Conservation (phyloP, 106 monocot species). For the Dioscorea zingiberensis region DNA sequence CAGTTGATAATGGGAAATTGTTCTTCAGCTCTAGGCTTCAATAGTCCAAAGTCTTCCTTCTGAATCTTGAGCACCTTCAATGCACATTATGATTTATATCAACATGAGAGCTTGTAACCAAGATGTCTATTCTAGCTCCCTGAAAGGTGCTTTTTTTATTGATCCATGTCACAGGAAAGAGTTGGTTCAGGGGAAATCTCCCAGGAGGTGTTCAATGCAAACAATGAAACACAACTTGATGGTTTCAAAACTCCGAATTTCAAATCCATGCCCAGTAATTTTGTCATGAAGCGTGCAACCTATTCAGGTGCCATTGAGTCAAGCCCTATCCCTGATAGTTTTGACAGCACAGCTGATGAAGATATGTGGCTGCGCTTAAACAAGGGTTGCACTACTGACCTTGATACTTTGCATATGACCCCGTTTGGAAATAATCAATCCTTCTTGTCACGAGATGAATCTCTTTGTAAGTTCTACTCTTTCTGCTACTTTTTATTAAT, state of each 20-base stretch:
- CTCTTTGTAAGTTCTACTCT: slow-evolving; percentile 25
- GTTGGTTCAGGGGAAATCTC: slow-evolving; percentile 1
- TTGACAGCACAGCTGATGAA: slow-evolving; percentile 43
- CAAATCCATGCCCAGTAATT: slow-evolving; percentile 23
- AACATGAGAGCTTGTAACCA: too few species aligned
- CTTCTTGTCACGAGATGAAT: slow-evolving; percentile 10
- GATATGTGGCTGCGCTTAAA: slow-evolving; percentile 61
- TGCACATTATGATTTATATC: too few species aligned
- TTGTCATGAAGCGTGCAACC: slow-evolving; percentile 39
- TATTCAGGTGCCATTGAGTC: slow-evolving; percentile 31
- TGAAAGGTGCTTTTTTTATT: too few species aligned
- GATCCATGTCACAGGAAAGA: slow-evolving; percentile 21
- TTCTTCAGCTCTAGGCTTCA: too few species aligned
- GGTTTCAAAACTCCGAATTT: slow-evolving; percentile 46
- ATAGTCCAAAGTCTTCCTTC: too few species aligned
- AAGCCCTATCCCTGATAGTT: slow-evolving; percentile 59
- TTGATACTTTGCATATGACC: slow-evolving; percentile 58
- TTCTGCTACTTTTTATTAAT: neutral
- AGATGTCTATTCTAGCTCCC: too few species aligned
- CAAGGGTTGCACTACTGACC: slow-evolving; percentile 56
- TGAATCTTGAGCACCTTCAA: too few species aligned
- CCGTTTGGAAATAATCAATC: slow-evolving; percentile 27
- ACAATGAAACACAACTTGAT: slow-evolving; percentile 15
- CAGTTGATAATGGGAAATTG: too few species aligned
- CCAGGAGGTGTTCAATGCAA: slow-evolving; percentile 9